Evolutionary conservation across 345 rosid genomes (phyloP).

Genomic region (Hypericum androsaemum): DNA sequence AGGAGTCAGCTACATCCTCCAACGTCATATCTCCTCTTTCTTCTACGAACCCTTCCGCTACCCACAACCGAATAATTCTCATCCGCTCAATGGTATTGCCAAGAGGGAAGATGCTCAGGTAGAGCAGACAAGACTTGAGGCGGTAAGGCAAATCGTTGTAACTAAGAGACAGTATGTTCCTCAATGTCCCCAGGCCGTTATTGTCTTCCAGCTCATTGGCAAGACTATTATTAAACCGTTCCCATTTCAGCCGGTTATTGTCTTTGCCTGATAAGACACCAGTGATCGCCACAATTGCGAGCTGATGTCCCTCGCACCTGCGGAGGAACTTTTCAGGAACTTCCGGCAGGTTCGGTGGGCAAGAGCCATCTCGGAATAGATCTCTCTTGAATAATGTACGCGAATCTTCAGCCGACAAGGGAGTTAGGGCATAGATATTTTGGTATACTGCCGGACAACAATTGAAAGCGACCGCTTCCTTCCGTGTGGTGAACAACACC

Average conservation of each 20-base stretch:
- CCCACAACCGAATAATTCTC: slow-evolving; percentile 1
- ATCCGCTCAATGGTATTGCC: background rate
- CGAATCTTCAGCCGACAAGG: background rate
- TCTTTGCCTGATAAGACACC: background rate
- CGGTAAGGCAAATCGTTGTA: background rate
- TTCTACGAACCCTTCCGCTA: slow-evolving; percentile 12
- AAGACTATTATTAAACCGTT: background rate
- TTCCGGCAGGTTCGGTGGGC: background rate
- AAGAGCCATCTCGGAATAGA: background rate
- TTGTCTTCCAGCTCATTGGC: background rate
- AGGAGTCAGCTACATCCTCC: slow-evolving; percentile 36
- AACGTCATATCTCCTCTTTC: slow-evolving; percentile 26
- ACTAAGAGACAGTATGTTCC: background rate
- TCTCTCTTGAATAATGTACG: background rate
- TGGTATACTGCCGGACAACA: no score
- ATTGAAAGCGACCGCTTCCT: no score
- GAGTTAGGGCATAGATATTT: background rate
- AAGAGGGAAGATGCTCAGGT: background rate
- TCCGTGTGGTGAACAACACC: no score
- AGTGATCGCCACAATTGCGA: background rate
- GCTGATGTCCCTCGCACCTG: background rate
- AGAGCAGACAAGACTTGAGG: background rate
- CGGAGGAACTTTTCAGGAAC: background rate
- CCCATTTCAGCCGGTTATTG: background rate
- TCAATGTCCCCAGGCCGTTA: background rate